A percentile compares a stretch with the other conserved stretches of the same genome.
These are phyloP conservation scores for Trametes meyenii DNA, from an alignment of 768 basidiomycete genomes.

Conservation along the genomic window DNA sequence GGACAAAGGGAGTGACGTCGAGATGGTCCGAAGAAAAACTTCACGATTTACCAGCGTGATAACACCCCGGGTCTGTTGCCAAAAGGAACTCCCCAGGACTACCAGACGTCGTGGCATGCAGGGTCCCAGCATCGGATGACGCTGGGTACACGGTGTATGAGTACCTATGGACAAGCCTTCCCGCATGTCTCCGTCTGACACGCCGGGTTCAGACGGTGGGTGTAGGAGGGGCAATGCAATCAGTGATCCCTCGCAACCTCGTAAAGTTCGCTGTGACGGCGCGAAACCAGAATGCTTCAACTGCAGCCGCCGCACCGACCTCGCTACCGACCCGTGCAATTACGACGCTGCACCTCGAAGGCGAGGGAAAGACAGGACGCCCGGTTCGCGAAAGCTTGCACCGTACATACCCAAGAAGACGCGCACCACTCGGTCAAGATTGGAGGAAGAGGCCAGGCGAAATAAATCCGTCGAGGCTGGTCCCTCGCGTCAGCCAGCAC, in stretches of 20 bases:
- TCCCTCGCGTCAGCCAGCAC: not conserved
- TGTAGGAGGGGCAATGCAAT: not conserved
- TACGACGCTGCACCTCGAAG: constrained; percentile 3
- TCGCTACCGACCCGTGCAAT: not conserved
- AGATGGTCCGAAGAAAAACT: too few species aligned
- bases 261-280: constrained; percentile 11
- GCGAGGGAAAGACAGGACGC: not conserved
- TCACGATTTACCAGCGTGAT: too few species aligned
- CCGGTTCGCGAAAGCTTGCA: not conserved
- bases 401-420: constrained; percentile 6
- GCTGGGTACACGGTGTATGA: too few species aligned
- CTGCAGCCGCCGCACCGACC: constrained; percentile 9
- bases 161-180: not conserved
- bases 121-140: too few species aligned
- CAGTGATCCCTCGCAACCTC: not conserved
- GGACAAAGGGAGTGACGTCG: too few species aligned
- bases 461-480: not conserved
- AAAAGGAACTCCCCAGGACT: too few species aligned
- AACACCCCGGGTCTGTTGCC: too few species aligned
- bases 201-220: too few species aligned
- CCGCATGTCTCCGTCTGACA: not conserved
- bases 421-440: not conserved
- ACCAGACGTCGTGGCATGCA: too few species aligned
- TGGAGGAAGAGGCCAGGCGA: not conserved
- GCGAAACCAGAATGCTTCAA: constrained; percentile 5